Percentiles rank a stretch among this genome's conserved stretches.
Evolutionary conservation across 2,329 filamentous ascomycete genomes (phyloP).

Genomic region (Ophioceras dolichostomum): DNA sequence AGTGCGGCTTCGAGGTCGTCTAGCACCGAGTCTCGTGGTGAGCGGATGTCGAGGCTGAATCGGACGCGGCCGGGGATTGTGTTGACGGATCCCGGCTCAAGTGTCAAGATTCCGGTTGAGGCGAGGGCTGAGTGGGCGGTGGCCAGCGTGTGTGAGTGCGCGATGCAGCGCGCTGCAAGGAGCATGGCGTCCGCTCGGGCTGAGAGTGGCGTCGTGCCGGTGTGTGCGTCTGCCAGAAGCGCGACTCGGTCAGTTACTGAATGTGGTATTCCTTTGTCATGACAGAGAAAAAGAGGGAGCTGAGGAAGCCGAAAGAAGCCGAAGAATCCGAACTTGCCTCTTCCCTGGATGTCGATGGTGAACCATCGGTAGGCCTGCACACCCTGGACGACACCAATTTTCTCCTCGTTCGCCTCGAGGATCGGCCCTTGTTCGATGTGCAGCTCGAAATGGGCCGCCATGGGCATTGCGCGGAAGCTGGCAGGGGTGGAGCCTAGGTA

Average conservation of each 20-base stretch:
- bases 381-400: constrained; percentile 58
- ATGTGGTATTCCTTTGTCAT: too few species aligned
- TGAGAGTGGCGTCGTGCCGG: constrained; percentile 53
- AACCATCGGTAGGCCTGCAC: constrained; percentile 70
- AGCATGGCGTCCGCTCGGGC: constrained; percentile 19
- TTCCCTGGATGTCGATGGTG: constrained; percentile 51
- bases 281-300: too few species aligned
- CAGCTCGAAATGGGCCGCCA: constrained; percentile 70
- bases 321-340: too few species aligned
- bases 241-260: too few species aligned
- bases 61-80: constrained; percentile 57
- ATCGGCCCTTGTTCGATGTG: constrained; percentile 79
- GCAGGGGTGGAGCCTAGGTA: constrained; percentile 50
- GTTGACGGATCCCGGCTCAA: constrained; percentile 58
- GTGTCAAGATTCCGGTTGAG: constrained; percentile 54
- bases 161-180: constrained; percentile 49
- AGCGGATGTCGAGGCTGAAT: constrained; percentile 58
- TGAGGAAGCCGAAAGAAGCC: too few species aligned
- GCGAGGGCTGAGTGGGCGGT: constrained; percentile 47
- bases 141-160: constrained; percentile 52
- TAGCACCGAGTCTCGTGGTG: constrained; percentile 41
- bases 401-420: constrained; percentile 49
- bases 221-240: constrained; percentile 61
- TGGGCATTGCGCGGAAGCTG: constrained; percentile 45
- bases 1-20: constrained; percentile 44